Evolutionary conservation across 2,329 filamentous ascomycete genomes (phyloP).

Genomic region (Calonectria leucothoes): DNA sequence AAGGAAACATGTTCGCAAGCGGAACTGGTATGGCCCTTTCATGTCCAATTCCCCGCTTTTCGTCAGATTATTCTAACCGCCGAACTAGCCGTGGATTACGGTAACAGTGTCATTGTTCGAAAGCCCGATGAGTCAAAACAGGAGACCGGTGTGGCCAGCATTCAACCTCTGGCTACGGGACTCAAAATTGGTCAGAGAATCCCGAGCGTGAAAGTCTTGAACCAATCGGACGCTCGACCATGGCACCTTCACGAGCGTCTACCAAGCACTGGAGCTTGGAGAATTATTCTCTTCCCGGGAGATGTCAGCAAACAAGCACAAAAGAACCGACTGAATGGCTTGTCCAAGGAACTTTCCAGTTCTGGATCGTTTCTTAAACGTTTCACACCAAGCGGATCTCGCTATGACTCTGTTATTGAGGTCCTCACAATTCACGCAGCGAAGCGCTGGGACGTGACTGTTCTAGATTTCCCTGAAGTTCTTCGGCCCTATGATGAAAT

Average conservation of each 20-base stretch:
- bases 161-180: conserved; percentile 16
- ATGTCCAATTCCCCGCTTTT: not conserved
- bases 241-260: conserved; percentile 70
- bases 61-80: not conserved
- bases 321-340: conserved; percentile 9
- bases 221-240: conserved; percentile 65
- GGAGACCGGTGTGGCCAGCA: not conserved
- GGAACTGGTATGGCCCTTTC: conserved; percentile 17
- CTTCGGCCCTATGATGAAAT: conserved; percentile 51
- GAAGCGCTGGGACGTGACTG: conserved; percentile 58
- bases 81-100: conserved; percentile 27
- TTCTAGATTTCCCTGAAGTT: conserved; percentile 63
- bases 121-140: conserved; percentile 17
- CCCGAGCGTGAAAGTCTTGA: conserved; percentile 68
- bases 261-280: conserved; percentile 67
- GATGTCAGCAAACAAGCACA: conserved; percentile 60
- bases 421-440: conserved; percentile 70
- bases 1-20: conserved; percentile 61
- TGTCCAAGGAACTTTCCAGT: conserved; percentile 45
- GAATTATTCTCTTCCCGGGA: conserved; percentile 72
- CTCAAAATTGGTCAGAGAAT: conserved; percentile 65
- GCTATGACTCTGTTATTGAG: conserved; percentile 59
- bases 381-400: conserved; percentile 12
- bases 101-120: conserved; percentile 24
- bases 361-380: conserved; percentile 44